Conservation (phyloP, 805 yeast species). For the Candida quercuum region DNA sequence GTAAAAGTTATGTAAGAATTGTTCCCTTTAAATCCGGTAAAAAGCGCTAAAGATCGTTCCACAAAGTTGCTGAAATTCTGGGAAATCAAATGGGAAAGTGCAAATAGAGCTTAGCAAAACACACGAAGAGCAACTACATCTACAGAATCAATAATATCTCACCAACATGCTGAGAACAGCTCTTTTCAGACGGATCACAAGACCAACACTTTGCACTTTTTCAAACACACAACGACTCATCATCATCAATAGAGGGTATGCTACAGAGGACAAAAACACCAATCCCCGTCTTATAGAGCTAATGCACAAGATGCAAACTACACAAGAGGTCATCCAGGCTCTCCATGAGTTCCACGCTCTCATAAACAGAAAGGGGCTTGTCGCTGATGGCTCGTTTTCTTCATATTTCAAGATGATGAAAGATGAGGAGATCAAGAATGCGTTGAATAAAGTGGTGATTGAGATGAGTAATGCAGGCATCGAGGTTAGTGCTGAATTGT, state of each 20-base stretch:
- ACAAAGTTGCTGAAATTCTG: too few species aligned
- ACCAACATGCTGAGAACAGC: too few species aligned
- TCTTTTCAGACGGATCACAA: too few species aligned
- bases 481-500: slow-evolving; percentile 7
- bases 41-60: too few species aligned
- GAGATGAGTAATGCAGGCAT: slow-evolving; percentile 16
- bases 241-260: background rate
- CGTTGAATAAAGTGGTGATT: slow-evolving; percentile 9
- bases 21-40: too few species aligned
- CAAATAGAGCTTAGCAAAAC: too few species aligned
- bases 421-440: slow-evolving; percentile 9
- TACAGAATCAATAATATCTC: too few species aligned
- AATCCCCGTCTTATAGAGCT: background rate
- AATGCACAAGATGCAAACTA: background rate
- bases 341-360: slow-evolving; percentile 5
- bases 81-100: too few species aligned
- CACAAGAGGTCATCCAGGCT: slow-evolving; percentile 3
- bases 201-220: too few species aligned
- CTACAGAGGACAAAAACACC: background rate
- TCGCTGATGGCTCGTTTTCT: slow-evolving; percentile 5
- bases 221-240: too few species aligned
- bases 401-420: slow-evolving; percentile 6
- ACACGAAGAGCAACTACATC: too few species aligned
- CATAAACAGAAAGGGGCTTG: slow-evolving; percentile 8
- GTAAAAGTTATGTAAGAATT: too few species aligned